phyloP scores from a whole-genome alignment of 2,329 filamentous ascomycete species.

The Aspergillus carbonarius region DNA sequence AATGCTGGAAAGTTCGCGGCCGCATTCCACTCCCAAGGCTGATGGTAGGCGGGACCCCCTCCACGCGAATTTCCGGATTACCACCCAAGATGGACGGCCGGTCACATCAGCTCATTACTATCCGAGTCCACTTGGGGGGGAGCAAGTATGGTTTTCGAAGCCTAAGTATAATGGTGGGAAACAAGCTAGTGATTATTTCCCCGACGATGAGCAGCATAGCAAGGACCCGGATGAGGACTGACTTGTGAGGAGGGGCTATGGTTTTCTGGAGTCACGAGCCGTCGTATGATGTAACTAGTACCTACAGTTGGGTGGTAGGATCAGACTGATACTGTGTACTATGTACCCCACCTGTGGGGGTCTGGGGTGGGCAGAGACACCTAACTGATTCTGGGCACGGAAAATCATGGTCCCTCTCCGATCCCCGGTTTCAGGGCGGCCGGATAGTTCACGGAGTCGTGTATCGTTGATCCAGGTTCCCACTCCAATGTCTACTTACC shows the following conservation, averaged over 20 bases:
- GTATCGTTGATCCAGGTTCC: too few relatives aligned
- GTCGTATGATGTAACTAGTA: background rate
- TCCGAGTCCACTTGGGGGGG: background rate
- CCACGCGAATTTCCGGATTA: background rate
- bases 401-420: too few relatives aligned
- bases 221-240: background rate
- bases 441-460: too few relatives aligned
- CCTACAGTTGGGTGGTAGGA: too few relatives aligned
- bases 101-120: background rate
- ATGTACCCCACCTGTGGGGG: too few relatives aligned
- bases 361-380: too few relatives aligned
- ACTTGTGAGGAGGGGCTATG: too few relatives aligned
- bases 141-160: background rate
- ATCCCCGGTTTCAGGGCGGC: too few relatives aligned
- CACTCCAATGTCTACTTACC: too few relatives aligned
- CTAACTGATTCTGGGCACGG: too few relatives aligned
- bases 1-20: background rate
- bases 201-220: background rate
- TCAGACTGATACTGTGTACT: too few relatives aligned
- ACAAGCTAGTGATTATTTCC: background rate
- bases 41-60: background rate
- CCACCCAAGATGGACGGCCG: background rate
- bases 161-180: background rate
- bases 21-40: background rate
- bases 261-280: too few relatives aligned